Conservation (phyloP, 352 stramenopile genomes). For the Aphanomyces euteiches region DNA sequence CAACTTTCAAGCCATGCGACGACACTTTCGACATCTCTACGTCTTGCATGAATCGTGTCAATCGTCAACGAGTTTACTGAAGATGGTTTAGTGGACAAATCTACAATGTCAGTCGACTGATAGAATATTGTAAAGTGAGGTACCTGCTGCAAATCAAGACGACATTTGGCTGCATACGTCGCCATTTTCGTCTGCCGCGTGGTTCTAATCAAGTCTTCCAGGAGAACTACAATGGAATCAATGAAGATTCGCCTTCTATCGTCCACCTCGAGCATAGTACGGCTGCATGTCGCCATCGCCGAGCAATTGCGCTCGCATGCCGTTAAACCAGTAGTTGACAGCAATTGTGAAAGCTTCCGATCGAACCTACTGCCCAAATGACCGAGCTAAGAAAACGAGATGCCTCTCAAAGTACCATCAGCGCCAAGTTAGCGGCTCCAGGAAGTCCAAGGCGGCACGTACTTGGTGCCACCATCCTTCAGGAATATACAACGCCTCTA, state of each 20-base stretch:
- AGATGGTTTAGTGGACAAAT: not conserved
- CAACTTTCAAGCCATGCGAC: not conserved
- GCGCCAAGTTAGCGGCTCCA: not conserved
- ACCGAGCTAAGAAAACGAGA: not conserved
- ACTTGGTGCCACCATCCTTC: constrained; percentile 84
- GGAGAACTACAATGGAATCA: constrained; percentile 35
- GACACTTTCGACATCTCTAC: not conserved
- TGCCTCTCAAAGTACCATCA: not conserved
- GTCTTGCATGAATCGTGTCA: not conserved
- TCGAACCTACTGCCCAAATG: constrained; percentile 39
- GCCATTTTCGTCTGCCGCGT: not conserved
- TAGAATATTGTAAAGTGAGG: not conserved
- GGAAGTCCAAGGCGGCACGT: not conserved
- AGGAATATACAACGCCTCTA: constrained; percentile 67
- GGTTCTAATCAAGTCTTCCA: constrained; percentile 49
- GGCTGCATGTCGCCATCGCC: constrained; percentile 41
- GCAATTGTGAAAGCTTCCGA: constrained; percentile 70
- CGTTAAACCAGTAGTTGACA: constrained; percentile 81
- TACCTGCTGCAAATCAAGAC: not conserved
- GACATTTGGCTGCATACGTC: not conserved
- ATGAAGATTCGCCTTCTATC: not conserved
- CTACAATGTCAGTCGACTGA: not conserved
- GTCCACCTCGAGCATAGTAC: constrained; percentile 51
- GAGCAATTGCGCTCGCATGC: constrained; percentile 51
- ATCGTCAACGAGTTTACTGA: not conserved